Conservation (phyloP, 2,329 filamentous ascomycete species). For the Ceratocystis cacaofunesta region DNA sequence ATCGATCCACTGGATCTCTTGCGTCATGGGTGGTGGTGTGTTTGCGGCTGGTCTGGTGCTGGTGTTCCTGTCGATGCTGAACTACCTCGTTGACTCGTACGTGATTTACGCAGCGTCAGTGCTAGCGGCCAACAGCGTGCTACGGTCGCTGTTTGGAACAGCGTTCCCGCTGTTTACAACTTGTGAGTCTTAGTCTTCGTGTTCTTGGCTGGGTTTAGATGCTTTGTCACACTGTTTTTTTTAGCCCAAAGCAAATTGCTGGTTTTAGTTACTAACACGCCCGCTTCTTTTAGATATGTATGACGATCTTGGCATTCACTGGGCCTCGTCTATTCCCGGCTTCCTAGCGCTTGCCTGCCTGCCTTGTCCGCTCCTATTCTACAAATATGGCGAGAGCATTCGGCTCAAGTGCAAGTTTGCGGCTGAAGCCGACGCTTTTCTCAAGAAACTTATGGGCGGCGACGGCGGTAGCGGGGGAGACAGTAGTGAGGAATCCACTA, state of each 20-base stretch:
- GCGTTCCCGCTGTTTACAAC: constrained; percentile 60
- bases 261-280: neutral
- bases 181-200: neutral
- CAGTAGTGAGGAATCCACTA: no score
- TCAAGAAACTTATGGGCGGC: constrained; percentile 30
- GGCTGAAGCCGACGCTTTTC: constrained; percentile 47
- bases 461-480: constrained; percentile 18
- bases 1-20: constrained; percentile 42
- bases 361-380: constrained; percentile 63
- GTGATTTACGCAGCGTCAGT: constrained; percentile 65
- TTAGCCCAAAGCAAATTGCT: neutral
- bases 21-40: constrained; percentile 29
- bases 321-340: constrained; percentile 58
- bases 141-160: constrained; percentile 57
- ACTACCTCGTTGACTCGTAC: constrained; percentile 56
- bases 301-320: constrained; percentile 51
- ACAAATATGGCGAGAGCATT: constrained; percentile 51
- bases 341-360: constrained; percentile 59
- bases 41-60: constrained; percentile 45
- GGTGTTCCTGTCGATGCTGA: constrained; percentile 51
- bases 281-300: constrained; percentile 31
- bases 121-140: constrained; percentile 55
- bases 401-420: constrained; percentile 55
- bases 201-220: no score
- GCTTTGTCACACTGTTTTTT: no score